Percentiles rank a stretch among this genome's conserved stretches.
Evolutionary conservation across 257 asterid genomes (phyloP).

Genomic region (Solanum peruvianum): DNA sequence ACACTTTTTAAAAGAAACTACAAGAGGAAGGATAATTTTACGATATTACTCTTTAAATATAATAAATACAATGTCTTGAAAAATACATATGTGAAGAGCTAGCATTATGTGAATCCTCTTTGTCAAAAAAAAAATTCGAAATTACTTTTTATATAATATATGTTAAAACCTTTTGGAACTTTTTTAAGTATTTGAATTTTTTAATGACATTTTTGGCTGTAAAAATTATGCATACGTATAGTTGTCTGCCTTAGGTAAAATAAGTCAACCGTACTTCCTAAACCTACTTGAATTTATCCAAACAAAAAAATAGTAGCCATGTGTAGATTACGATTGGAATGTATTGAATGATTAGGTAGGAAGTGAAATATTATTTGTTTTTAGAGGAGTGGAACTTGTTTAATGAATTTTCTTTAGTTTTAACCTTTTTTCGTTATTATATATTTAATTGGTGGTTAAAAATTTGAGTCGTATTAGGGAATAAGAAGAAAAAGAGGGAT

Average conservation of each 20-base stretch:
- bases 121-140: too few species aligned
- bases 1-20: rapidly evolving
- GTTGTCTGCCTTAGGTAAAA: neutral
- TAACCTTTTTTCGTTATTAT: neutral
- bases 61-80: too few species aligned
- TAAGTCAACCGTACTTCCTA: neutral
- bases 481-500: neutral
- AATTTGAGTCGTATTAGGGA: neutral
- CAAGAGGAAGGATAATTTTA: too few species aligned
- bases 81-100: neutral
- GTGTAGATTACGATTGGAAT: neutral
- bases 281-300: neutral
- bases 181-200: too few species aligned
- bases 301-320: neutral
- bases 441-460: neutral
- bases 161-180: rapidly evolving
- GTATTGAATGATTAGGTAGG: neutral
- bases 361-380: neutral
- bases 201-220: neutral
- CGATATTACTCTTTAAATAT: too few species aligned
- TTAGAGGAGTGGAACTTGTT: neutral
- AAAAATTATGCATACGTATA: neutral
- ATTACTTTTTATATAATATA: too few species aligned
- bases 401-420: neutral
- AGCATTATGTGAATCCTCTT: too few species aligned